A percentile compares a stretch with the other conserved stretches of the same genome.
Conservation (phyloP, 306 rosid species). For the Benincasa hispida region DNA sequence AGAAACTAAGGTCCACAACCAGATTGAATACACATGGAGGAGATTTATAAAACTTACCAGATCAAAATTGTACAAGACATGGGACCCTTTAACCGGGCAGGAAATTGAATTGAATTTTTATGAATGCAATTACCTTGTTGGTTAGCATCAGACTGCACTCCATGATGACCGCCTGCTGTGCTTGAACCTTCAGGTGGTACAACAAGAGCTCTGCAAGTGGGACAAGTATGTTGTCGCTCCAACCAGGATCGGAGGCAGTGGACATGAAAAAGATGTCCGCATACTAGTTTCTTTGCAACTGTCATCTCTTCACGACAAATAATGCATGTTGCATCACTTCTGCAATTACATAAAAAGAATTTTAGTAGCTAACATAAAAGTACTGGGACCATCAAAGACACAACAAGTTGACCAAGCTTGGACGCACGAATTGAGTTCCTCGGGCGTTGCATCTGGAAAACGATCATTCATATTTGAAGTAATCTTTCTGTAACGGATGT, state of each 20-base stretch:
- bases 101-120: neutral
- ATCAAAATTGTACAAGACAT: neutral
- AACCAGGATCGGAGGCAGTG: conserved; percentile 98
- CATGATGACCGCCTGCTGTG: conserved; percentile 49
- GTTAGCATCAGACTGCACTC: conserved; percentile 49
- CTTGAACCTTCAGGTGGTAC: conserved; percentile 80
- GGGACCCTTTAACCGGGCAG: neutral
- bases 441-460: conserved; percentile 92
- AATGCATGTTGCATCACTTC: conserved; percentile 94
- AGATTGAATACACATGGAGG: neutral
- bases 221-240: conserved; percentile 97
- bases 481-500: conserved; percentile 83
- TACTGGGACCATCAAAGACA: neutral
- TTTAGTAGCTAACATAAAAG: conserved; percentile 8
- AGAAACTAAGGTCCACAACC: neutral
- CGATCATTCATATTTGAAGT: conserved; percentile 99
- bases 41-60: neutral
- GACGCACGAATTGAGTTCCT: conserved; percentile 89
- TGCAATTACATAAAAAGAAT: conserved; percentile 27
- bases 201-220: conserved; percentile 95
- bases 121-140: conserved; percentile 39
- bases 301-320: conserved; percentile 99
- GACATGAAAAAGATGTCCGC: conserved; percentile 95
- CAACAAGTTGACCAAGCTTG: neutral
- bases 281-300: conserved; percentile 84